Evolutionary conservation across 257 asterid species (phyloP), one percentile per base, ranked within the genome.

Genomic region (Jacaranda mimosifolia): DNA sequence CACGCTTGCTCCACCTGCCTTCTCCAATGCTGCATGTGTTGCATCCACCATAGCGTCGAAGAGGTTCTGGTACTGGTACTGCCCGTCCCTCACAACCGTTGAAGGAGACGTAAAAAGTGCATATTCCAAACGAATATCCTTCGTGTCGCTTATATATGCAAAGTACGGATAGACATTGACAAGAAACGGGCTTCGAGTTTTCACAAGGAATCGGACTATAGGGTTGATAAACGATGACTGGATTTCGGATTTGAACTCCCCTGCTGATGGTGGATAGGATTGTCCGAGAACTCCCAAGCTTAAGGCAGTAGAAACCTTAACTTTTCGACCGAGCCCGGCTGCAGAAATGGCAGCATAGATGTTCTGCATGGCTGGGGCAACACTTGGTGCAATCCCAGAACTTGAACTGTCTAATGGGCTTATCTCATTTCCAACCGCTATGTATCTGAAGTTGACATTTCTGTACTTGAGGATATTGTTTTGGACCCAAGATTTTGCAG

Each of bases 21-120:
- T 82, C 77, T 86, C 87, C 75, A 86, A 36, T 0, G 94, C 88
- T 26, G 80, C 85, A 6, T 80, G 68, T 6, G 55, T 13, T 5
- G 84, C 64, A 26, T 87, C 93, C 17, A 85, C 21, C 74, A 83
- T 86, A 12, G 91, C 87, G 38, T 74, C 81, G 10, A 85, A 87
- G 63, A 87, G 46, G 68, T 72, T 88, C 18, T 9, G 53, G 71
- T 87, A 91, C 5, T 48, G 9, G 3, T 57, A 46, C 26, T 9
- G 17, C 12, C 86, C 86, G 38, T 69, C 85, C 0, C 0, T 32
- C 10, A 79, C 82, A 5, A 79, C 80, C 1, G 65, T 3, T 12
- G 21, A 18, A 1, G 3, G 42, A 0, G 86, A 26, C 4, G 75
- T 74, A 12, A 80, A 83, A 8, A 83, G 68, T 0, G 90, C 83